Base-by-base conservation (phyloP, 2,329 filamentous ascomycete species). In the Bipolaris bicolor region DNA sequence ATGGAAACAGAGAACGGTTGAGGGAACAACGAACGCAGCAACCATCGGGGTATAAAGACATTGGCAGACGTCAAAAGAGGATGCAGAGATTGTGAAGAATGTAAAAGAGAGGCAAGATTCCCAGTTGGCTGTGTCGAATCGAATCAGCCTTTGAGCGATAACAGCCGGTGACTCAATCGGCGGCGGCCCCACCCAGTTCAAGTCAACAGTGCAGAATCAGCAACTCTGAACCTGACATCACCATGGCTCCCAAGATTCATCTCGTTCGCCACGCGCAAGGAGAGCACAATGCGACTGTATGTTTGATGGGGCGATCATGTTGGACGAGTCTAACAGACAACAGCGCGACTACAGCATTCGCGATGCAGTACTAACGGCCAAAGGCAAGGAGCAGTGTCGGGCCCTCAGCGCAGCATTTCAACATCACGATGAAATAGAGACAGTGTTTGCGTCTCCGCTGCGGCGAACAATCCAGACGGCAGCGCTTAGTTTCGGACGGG, bases 401-500 rank as follows among this genome's bases (percentile, higher is more conserved):
- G 74, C 77, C 15, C 86, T 97, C 77, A 83, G 66, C 71, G 80
- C 29, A 60, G 66, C 77, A 0, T 96, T 96, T 73, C 85, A 89
- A 9, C 77, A 84, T 75, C 88, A 70, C 49, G 50, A 64, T 24
- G 58, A 62, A 2, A 79, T 95, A 69, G 88, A 89, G 4, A 83
- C 90, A 65, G 83, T 96, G 11, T 83, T 92, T 20, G 87, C 91
- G 37, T 95, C 91, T 1, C 92, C 92, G 5, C 83, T 96, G 64
- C 88, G 89, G 49, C 87, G 92, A 60, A 96, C 92, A 1, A 82
- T 97, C 44, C 86, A 91, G 77, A 97, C 92, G 2, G 88, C 89
- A 33, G 81, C 92, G 29, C 78, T 86, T 52, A 84, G 86, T 44
- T 96, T 96, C 75, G 83, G 82, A 16, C 80, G 85, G 0, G 81